Conservation (phyloP, 2,329 filamentous ascomycete genomes). For the Exophiala phaeomuriformis region DNA sequence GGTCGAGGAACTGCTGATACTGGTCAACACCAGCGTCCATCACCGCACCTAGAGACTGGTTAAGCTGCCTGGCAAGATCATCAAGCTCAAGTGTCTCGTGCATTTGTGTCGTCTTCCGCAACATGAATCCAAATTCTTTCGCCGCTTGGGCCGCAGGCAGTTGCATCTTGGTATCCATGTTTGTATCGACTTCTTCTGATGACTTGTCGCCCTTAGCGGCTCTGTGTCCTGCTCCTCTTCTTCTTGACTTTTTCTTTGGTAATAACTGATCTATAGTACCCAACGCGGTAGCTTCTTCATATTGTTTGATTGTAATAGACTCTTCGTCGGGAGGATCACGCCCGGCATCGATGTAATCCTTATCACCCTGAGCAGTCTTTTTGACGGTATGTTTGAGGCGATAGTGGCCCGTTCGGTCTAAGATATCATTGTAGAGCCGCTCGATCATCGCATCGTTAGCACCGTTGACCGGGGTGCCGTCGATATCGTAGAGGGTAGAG, state of each 20-base stretch:
- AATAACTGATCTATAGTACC: constrained; percentile 43
- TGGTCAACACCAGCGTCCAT: constrained; percentile 87
- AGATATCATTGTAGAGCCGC: constrained; percentile 86
- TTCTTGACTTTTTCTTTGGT: constrained; percentile 38
- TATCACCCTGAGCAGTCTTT: constrained; percentile 73
- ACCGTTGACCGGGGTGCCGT: constrained; percentile 60
- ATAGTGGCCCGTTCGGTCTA: constrained; percentile 85
- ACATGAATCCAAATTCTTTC: constrained; percentile 71
- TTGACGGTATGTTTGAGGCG: constrained; percentile 67
- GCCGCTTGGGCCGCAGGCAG: constrained; percentile 71
- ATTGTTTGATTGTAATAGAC: constrained; percentile 62
- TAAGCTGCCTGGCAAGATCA: constrained; percentile 51
- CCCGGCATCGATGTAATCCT: constrained; percentile 71
- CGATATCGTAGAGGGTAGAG: constrained; percentile 78
- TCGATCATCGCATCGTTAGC: constrained; percentile 75
- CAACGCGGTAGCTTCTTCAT: constrained; percentile 62
- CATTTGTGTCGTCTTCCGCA: constrained; percentile 57
- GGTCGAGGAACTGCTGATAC: constrained; percentile 72
- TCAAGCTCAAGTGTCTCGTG: constrained; percentile 66
- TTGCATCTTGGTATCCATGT: constrained; percentile 67
- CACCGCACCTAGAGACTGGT: constrained; percentile 77
- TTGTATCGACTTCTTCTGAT: constrained; percentile 57
- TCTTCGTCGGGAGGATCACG: constrained; percentile 71
- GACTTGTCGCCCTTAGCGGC: constrained; percentile 50
- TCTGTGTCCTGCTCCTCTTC: constrained; percentile 39